Evolutionary conservation across 129 eudicot species (phyloP), one percentile per base, ranked within the genome.

Genomic region (Chrysanthemum lavandulifolium): DNA sequence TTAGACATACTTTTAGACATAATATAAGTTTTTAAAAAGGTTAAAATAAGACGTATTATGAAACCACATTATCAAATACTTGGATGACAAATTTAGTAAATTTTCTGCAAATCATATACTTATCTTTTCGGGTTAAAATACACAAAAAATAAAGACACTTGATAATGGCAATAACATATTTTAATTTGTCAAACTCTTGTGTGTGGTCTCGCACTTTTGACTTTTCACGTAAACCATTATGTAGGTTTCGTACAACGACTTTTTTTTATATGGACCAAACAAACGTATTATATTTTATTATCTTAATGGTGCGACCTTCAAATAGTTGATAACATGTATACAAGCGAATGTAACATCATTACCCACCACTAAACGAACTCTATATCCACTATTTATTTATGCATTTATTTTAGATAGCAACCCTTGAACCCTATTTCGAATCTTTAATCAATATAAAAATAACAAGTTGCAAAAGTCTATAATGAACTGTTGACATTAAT

Each of bases 401-500:
- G 52, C 53, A 48, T 21, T 47, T 61, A 48, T 40, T 40, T 10
- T 31, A 50, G 52, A 61, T 65, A 65, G 58, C 74, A 67, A 48
- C 73, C 18, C n/a, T 56, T 58, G 7, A 60, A 60, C 75, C 13
- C 40, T 1, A 76, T 68, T 67, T 59, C 15, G 74, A 76, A 59
- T 76, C 70, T 76, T 71, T 47, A 59, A 58, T 58, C 11, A 61
- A 61, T 77, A 76, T 78, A 78, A 67, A 71, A 54, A 36, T 65
- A 57, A 23, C 68, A 78, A 78, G 15, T 45, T 6, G 61, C 48
- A 57, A 65, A 72, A 72, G 82, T 78, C 82, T 36, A 72, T 72
- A 75, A 78, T 53, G 43, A 76, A 68, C 51, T 18, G 25, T 61
- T 47, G 73, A 72, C 73, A 23, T 23, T 23, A 72, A 72, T 49